These are phyloP conservation scores for Sisymbrium altissimum DNA, from an alignment of 345 rosid genomes.

Conservation along the genomic window DNA sequence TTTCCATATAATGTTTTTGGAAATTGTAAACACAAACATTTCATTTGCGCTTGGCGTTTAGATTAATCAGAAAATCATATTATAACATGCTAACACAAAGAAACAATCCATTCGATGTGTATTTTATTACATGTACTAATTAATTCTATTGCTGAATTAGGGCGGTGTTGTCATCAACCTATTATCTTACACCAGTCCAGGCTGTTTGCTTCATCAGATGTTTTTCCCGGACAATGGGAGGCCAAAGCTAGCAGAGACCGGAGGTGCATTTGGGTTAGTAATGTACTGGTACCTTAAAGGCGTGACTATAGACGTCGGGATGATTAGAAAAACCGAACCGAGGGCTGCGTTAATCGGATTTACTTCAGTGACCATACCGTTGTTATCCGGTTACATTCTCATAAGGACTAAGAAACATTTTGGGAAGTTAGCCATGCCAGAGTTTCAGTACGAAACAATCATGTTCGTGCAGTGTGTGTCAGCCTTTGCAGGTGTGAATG, in stretches of 20 bases:
- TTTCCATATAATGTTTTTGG: too few relatives aligned
- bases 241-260: background rate
- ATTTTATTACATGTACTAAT: background rate
- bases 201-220: background rate
- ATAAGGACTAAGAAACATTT: background rate
- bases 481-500: background rate
- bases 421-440: background rate
- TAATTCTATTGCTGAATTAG: background rate
- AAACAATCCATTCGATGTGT: too few relatives aligned
- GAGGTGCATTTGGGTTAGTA: background rate
- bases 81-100: too few relatives aligned
- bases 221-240: background rate
- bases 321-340: background rate
- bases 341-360: background rate
- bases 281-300: background rate
- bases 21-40: too few relatives aligned
- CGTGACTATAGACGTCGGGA: background rate
- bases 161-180: background rate
- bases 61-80: too few relatives aligned
- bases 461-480: background rate
- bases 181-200: background rate
- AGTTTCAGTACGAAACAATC: background rate
- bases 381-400: background rate
- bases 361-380: background rate
- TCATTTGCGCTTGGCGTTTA: too few relatives aligned